These are phyloP conservation scores for Russula sp. DNA, from an alignment of 768 basidiomycete species.

Conservation along the genomic window DNA sequence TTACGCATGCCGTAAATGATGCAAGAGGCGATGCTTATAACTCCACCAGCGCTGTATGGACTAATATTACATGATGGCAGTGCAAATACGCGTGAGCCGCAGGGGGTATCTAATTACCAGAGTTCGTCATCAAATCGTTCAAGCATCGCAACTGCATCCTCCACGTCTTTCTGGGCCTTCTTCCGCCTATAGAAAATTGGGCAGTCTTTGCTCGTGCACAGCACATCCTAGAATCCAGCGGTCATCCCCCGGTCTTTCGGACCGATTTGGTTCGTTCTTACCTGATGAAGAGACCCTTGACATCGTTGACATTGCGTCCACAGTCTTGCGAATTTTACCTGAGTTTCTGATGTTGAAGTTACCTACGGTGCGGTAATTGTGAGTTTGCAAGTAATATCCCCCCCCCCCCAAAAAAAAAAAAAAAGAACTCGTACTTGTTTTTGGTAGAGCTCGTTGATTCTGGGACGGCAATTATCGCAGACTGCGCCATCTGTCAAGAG, in stretches of 20 bases:
- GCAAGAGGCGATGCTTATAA: not conserved
- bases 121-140: conserved; percentile 80
- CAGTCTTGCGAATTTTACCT: conserved; percentile 88
- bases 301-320: conserved; percentile 99
- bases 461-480: conserved; percentile 87
- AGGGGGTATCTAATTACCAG: conserved; percentile 47
- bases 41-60: conserved; percentile 23
- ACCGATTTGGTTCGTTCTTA: conserved; percentile 33
- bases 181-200: conserved; percentile 99
- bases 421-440: conserved; percentile 60
- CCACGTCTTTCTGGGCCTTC: conserved; percentile 97
- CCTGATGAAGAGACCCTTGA: conserved; percentile 97
- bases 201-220: conserved; percentile 96
- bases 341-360: conserved; percentile 64
- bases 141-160: conserved; percentile 71
- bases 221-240: conserved; percentile 65
- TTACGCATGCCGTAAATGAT: not conserved
- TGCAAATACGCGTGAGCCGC: not conserved
- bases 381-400: not conserved
- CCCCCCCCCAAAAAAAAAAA: not conserved
- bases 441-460: conserved; percentile 86
- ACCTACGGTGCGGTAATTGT: conserved; percentile 35
- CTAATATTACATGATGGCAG: conserved; percentile 21
- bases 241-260: conserved; percentile 27
- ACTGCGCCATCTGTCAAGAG: conserved; percentile 73